Conservation (phyloP, 192 early-diverging fungal species). For the Coemansia sp. region DNA sequence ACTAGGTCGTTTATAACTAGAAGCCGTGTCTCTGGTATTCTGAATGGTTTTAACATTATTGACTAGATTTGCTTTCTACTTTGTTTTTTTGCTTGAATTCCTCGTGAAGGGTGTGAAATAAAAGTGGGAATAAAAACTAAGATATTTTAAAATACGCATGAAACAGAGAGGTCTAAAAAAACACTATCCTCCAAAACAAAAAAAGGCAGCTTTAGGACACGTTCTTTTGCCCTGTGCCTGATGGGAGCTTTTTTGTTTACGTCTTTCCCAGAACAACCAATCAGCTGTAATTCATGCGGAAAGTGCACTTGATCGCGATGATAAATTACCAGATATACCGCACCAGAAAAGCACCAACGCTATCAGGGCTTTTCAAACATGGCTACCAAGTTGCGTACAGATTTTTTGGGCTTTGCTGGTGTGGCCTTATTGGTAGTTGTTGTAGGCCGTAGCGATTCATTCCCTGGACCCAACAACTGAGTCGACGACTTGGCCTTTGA, state of each 20-base stretch:
- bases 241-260: too few relatives aligned
- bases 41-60: conserved; percentile 28
- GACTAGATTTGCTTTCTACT: not conserved
- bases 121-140: conserved; percentile 1
- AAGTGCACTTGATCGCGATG: conserved; percentile 9
- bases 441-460: not conserved
- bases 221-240: too few relatives aligned
- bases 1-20: conserved; percentile 45
- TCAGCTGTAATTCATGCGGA: not conserved
- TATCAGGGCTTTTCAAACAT: conserved; percentile 40
- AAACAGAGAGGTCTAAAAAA: not conserved
- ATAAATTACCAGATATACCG: not conserved
- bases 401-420: conserved; percentile 24
- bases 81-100: too few relatives aligned
- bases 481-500: conserved; percentile 8
- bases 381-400: conserved; percentile 41
- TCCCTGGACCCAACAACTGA: conserved; percentile 10
- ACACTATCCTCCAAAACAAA: too few relatives aligned
- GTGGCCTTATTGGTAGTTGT: conserved; percentile 2
- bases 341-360: not conserved
- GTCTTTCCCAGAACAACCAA: conserved; percentile 9
- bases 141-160: not conserved
- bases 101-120: too few relatives aligned
- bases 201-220: too few relatives aligned
- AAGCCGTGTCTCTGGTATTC: conserved; percentile 48